A percentile compares a stretch with the other conserved stretches of the same genome.
Evolutionary conservation across 495 filamentous ascomycete species (phyloP).

Genomic region (Penicillium flavigenum): DNA sequence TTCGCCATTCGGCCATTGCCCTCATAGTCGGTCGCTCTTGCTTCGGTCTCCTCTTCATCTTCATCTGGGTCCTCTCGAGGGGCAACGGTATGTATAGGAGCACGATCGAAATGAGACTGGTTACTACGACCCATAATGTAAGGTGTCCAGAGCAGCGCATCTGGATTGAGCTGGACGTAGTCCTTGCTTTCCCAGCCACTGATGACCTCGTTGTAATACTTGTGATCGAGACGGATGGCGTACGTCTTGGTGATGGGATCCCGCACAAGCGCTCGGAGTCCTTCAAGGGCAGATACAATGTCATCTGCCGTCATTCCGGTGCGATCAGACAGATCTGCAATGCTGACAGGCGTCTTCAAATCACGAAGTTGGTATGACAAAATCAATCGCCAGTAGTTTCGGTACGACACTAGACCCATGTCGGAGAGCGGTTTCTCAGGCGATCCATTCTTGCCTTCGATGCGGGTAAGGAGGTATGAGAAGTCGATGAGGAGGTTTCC

Average conservation of each 20-base stretch:
- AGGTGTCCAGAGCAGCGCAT: conserved; percentile 89
- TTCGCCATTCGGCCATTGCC: conserved; percentile 28
- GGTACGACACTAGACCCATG: conserved; percentile 94
- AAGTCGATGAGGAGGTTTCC: conserved; percentile 97
- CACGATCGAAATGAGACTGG: conserved; percentile 79
- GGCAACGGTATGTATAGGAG: conserved; percentile 82
- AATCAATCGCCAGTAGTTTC: conserved; percentile 92
- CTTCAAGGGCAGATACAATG: conserved; percentile 89
- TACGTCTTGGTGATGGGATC: conserved; percentile 88
- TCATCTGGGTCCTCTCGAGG: conserved; percentile 70
- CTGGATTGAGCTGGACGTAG: conserved; percentile 80
- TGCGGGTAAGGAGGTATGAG: conserved; percentile 90
- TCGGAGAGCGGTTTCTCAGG: conserved; percentile 97
- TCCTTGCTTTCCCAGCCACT: conserved; percentile 81
- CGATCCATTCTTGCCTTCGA: conserved; percentile 91
- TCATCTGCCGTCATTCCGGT: conserved; percentile 97
- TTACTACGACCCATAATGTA: conserved; percentile 92
- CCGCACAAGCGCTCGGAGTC: conserved; percentile 79
- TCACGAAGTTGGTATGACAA: conserved; percentile 76
- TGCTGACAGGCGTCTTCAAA: conserved; percentile 65
- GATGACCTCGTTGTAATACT: conserved; percentile 81
- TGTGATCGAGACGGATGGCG: conserved; percentile 79
- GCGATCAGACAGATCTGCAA: conserved; percentile 78
- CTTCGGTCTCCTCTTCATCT: conserved; percentile 56
- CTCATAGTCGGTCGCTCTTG: conserved; percentile 33